Base-by-base conservation (phyloP, 257 asterid species). In the Ilex asprella region DNA sequence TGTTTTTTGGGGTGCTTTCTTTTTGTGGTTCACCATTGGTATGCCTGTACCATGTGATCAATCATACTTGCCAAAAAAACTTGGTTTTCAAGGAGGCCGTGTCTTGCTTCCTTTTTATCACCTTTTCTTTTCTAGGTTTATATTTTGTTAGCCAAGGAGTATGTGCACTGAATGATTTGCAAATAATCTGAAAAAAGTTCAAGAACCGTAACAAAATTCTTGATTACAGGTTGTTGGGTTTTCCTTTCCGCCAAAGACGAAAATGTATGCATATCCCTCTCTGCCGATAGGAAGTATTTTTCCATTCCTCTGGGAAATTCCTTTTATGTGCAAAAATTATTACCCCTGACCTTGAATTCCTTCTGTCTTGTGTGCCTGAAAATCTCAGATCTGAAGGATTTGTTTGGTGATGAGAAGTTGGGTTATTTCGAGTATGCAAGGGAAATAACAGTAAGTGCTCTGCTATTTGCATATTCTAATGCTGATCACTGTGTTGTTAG, bases 341-440 rank as follows among this genome's bases (percentile, higher is more conserved):
- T 10, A 1, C 6, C n/a, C 10, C 52, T 10, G 52, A 46, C 6
- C n/a, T 56, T 72, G 43, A 67, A 55, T 43, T 64, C 16, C 3
- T 41, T 41, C 12, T 10, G 13, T 46, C n/a, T 46, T 11, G 52
- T 14, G 15, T 63, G 49, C 66, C 73, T 70, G 63, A 64, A 58
- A 53, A n/a, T 58, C 51, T 58, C 76, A 87, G 97, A 84, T 78
- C 69, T 83, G 79, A 80, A 76, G 75, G 81, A 81, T 74, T 77
- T 90, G 76, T 80, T 87, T 67, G 81, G 78, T 56, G 84, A 74
- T 58, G 89, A 77, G 78, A 87, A 77, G 75, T 78, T 67, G 30
- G 96, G 97, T 68, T 87, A 74, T 75, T 77, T 90, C 0, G 96
- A 90, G 72, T 84, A 78, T 72, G 95, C 93, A 13, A 83, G 69